Percentiles rank a stretch among this genome's conserved stretches.
Conservation (phyloP, 1,139 yeast genomes). For the Candida sp. region DNA sequence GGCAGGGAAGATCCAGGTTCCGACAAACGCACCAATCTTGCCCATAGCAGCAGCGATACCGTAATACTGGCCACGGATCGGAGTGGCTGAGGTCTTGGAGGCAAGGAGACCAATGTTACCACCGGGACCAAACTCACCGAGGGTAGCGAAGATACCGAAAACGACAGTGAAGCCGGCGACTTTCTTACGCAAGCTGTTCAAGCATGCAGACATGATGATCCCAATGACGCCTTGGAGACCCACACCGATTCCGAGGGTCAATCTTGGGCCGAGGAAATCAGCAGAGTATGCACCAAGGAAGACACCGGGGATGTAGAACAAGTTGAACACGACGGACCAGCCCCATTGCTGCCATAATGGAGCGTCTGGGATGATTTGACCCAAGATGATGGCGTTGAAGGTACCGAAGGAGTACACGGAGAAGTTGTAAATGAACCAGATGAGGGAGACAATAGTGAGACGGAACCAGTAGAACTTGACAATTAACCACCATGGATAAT, state of each 20-base stretch:
- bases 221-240: conserved; percentile 79
- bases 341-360: conserved; percentile 76
- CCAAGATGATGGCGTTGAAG: conserved; percentile 72
- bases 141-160: conserved; percentile 82
- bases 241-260: conserved; percentile 74
- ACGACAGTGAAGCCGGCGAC: conserved; percentile 83
- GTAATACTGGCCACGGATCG: conserved; percentile 90
- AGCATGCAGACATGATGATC: conserved; percentile 81
- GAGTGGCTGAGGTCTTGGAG: conserved; percentile 83
- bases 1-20: conserved; percentile 86
- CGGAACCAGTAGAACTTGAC: conserved; percentile 88
- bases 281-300: conserved; percentile 80
- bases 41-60: conserved; percentile 93
- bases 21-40: conserved; percentile 91
- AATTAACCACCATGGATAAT: conserved; percentile 69
- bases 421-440: conserved; percentile 94
- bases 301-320: conserved; percentile 91
- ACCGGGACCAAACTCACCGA: conserved; percentile 96
- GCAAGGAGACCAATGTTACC: conserved; percentile 90
- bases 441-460: conserved; percentile 65
- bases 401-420: conserved; percentile 87
- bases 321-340: conserved; percentile 88
- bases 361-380: conserved; percentile 52
- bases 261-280: conserved; percentile 87
- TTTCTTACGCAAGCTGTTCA: conserved; percentile 56